Percentiles rank a stretch among this genome's conserved stretches.
Conservation (phyloP, 2,329 filamentous ascomycete genomes). For the Hymenotorrendiella dingleyae region DNA sequence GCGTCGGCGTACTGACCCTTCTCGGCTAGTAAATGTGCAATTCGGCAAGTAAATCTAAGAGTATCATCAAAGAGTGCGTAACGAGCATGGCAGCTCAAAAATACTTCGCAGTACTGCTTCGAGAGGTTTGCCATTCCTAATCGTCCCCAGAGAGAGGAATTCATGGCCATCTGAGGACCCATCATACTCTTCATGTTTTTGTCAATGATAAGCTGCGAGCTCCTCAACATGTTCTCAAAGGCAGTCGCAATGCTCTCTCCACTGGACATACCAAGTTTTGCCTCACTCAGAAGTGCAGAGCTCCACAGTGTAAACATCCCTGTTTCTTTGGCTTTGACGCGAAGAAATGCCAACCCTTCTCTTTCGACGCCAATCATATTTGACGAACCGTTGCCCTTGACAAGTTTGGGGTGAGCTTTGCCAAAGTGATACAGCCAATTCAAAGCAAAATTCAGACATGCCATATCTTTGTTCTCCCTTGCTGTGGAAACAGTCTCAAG, state of each 20-base stretch:
- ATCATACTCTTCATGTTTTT: slow-evolving; percentile 68
- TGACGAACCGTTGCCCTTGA: slow-evolving; percentile 62
- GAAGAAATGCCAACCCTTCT: slow-evolving; percentile 77
- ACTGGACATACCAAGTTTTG: slow-evolving; percentile 69
- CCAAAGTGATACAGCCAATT: slow-evolving; percentile 95
- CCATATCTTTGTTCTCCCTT: slow-evolving; percentile 85
- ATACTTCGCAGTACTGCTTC: slow-evolving; percentile 61
- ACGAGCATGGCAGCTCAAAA: slow-evolving; percentile 66
- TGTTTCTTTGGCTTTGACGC: slow-evolving; percentile 77
- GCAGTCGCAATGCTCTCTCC: slow-evolving; percentile 59
- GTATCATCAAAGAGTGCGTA: slow-evolving; percentile 68
- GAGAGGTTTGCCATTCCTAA: slow-evolving; percentile 58
- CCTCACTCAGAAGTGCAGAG: slow-evolving; percentile 78
- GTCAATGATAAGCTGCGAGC: slow-evolving; percentile 74
- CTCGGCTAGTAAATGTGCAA: slow-evolving; percentile 60
- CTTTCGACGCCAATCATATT: slow-evolving; percentile 72
- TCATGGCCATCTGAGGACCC: slow-evolving; percentile 67
- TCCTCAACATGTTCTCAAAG: slow-evolving; percentile 74
- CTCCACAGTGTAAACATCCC: slow-evolving; percentile 83
- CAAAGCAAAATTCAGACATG: slow-evolving; percentile 88
- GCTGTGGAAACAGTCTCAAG: slow-evolving; percentile 93
- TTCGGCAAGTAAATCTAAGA: slow-evolving; percentile 66
- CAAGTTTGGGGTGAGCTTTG: slow-evolving; percentile 74
- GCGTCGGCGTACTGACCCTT: slow-evolving; percentile 68
- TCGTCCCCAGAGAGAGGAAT: slow-evolving; percentile 68